Evolutionary conservation across 441 rosid genomes (phyloP).

Genomic region (Geranium incanum): DNA sequence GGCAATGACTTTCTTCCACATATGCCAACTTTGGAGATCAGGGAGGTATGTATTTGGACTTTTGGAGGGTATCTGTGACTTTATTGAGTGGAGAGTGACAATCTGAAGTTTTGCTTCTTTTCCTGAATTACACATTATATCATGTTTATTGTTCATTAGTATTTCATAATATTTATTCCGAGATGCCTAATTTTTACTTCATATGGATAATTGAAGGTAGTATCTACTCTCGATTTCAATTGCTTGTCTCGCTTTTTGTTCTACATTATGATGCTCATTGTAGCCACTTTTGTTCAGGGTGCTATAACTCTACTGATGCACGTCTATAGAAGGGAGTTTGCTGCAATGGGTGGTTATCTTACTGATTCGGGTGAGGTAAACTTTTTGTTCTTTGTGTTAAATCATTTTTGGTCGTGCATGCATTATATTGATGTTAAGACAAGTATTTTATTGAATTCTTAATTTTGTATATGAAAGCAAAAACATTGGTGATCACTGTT

Average conservation of each 20-base stretch:
- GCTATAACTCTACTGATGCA: conserved; percentile 89
- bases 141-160: neutral
- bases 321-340: conserved; percentile 75
- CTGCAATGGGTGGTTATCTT: conserved; percentile 93
- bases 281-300: conserved; percentile 48
- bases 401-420: neutral
- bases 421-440: neutral
- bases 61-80: neutral
- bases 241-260: neutral
- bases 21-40: conserved; percentile 94
- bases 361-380: conserved; percentile 98
- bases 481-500: neutral
- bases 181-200: neutral
- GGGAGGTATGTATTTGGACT: conserved; percentile 56
- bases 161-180: neutral
- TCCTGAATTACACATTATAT: neutral
- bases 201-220: neutral
- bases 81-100: neutral
- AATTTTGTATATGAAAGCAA: neutral
- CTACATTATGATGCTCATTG: conserved; percentile 10
- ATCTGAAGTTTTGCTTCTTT: neutral
- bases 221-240: neutral
- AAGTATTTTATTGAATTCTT: neutral
- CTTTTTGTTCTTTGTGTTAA: conserved; percentile 18
- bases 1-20: conserved; percentile 99